Conservation (phyloP, 208 protist genomes). For the Vickermania ingenoplastis region DNA sequence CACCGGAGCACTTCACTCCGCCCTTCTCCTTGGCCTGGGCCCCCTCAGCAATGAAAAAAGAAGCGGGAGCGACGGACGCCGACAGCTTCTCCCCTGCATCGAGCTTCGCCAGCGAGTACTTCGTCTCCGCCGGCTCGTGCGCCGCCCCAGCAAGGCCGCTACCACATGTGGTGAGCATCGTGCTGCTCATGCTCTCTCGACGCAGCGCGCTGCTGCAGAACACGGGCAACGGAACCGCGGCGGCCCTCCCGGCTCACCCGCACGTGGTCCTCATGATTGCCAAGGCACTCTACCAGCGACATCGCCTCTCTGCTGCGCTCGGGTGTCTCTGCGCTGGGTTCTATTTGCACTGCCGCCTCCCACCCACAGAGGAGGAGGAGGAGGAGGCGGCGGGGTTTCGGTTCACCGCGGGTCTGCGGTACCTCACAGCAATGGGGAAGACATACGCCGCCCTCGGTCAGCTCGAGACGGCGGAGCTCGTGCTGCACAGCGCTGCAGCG, state of each 20-base stretch:
- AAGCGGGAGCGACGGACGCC: too few relatives aligned
- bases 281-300: conserved; percentile 16
- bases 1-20: too few relatives aligned
- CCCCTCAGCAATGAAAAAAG: too few relatives aligned
- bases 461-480: neutral
- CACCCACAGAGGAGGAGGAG: neutral
- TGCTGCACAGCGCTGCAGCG: neutral
- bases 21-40: too few relatives aligned
- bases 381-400: neutral
- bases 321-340: conserved; percentile 13
- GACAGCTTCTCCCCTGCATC: too few relatives aligned
- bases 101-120: too few relatives aligned
- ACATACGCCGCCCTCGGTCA: conserved; percentile 21
- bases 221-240: neutral
- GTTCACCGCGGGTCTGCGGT: neutral
- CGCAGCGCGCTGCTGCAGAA: neutral
- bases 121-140: too few relatives aligned
- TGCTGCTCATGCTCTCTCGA: neutral
- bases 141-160: too few relatives aligned
- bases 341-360: neutral
- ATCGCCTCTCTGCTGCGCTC: conserved; percentile 13
- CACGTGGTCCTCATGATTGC: conserved; percentile 20
- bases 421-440: conserved; percentile 33
- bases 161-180: too few relatives aligned
- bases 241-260: neutral